Conservation (phyloP, 2,329 filamentous ascomycete species). For the Hortaea sp. region DNA sequence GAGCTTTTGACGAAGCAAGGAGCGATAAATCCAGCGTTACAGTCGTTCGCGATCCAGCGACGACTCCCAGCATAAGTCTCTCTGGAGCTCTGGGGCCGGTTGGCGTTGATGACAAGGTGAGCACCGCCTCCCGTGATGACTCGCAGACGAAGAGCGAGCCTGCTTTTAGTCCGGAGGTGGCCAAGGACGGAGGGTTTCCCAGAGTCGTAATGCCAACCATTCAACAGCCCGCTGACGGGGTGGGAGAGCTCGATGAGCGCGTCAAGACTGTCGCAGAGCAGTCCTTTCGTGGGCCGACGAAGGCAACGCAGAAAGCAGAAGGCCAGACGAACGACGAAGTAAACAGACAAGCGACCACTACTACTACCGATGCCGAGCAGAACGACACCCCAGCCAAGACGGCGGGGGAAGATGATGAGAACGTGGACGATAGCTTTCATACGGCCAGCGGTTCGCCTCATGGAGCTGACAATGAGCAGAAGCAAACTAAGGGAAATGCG, state of each 20-base stretch:
- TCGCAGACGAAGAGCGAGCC: background rate
- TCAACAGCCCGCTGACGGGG: background rate
- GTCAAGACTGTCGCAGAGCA: background rate
- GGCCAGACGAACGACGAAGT: background rate
- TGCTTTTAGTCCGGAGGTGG: background rate
- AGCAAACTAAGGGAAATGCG: background rate
- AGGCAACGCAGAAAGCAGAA: conserved; percentile 4
- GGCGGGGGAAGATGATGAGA: conserved; percentile 12
- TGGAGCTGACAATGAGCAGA: background rate
- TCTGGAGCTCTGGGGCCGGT: too few species aligned
- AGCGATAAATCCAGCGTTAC: background rate
- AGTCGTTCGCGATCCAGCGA: background rate
- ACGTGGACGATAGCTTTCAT: conserved; percentile 24
- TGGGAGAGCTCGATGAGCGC: too few species aligned
- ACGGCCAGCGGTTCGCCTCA: conserved; percentile 19
- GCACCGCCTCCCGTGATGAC: background rate
- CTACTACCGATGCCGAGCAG: background rate
- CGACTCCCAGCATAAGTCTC: too few species aligned
- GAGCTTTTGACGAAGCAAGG: background rate
- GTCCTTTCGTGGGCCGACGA: conserved; percentile 3
- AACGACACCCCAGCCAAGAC: background rate
- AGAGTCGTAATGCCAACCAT: background rate
- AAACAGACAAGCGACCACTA: background rate
- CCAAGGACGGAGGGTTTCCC: background rate
- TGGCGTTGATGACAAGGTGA: too few species aligned